Base-by-base conservation (phyloP, 352 stramenopile species). In the Bremia lactucae region DNA sequence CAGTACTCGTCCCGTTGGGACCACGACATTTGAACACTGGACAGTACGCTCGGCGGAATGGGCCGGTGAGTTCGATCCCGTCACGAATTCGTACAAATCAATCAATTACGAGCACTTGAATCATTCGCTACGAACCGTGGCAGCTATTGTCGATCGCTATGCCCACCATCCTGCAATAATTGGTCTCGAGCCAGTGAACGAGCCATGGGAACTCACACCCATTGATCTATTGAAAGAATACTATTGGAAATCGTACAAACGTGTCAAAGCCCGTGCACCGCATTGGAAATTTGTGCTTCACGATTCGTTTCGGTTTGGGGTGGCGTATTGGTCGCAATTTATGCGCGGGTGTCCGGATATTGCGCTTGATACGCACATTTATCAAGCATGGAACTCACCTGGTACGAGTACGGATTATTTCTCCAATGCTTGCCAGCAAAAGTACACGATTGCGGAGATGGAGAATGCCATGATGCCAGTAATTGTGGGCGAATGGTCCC, bases 241-340 rank as follows among this genome's bases (percentile, higher is more conserved):
- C 62, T 98, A 98, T 70, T 97, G 88, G 90, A 92, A 97, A 59
- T 86, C 81, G 31, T 97, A 98, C 68, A 86, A 97, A 48, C 88
- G 91, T 45, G 74, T 97, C 20, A 96, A 97, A 57, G 68, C 65
- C 34, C 65, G 84, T 19, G 93, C 90, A 13, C 90, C 89, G 0
- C 81, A 94, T 36, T 98, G 93, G 93, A 96, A 97, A 54, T 97
- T 96, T 52, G 81, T 97, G 39, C 87, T 97, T 46, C 90, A 97
- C 67, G 93, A 98, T 68, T 96, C 84, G 35, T 98, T 98, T 68
- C 78, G 87, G 34, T 96, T 98, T 41, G 68, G 64, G 3, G 52
- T 83, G 0, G 40, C 79, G 45, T 78, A 71, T 50, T 87, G 72
- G 73, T 70, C 57, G 38, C 40, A 71, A 15, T 87, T 91, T 56